Percentiles rank a stretch among this genome's conserved stretches.
Conservation (phyloP, 108 stramenopile genomes). For the Pinguiococcus pyrenoidosus region DNA sequence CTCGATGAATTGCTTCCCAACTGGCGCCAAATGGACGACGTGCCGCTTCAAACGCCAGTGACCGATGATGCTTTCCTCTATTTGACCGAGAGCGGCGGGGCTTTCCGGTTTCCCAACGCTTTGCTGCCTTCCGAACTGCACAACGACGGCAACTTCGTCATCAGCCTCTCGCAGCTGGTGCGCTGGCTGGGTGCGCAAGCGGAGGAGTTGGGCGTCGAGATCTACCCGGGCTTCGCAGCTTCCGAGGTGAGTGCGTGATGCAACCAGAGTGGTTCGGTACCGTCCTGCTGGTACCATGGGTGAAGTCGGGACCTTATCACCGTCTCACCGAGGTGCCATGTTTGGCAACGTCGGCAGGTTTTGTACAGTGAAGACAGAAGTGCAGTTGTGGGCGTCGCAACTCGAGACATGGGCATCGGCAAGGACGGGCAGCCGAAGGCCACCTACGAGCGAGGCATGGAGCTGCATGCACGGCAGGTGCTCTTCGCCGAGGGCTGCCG, state of each 20-base stretch:
- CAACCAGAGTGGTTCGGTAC: no score
- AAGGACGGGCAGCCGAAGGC: constrained; percentile 71
- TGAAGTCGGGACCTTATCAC: no score
- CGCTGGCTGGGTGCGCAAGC: constrained; percentile 87
- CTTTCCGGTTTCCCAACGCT: constrained; percentile 13
- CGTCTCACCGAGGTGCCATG: no score
- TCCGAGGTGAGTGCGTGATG: no score
- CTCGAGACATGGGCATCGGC: constrained; percentile 85
- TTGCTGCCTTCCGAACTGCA: constrained; percentile 34
- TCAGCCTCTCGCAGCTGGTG: constrained; percentile 68
- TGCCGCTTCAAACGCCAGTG: constrained; percentile 63
- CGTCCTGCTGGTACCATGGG: no score
- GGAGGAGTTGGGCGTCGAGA: constrained; percentile 91
- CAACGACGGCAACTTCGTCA: constrained; percentile 95
- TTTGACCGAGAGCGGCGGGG: constrained; percentile 37
- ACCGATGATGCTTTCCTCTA: constrained; percentile 65
- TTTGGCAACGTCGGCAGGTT: constrained; percentile 38
- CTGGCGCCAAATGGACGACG: constrained; percentile 36
- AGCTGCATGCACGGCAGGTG: constrained; percentile 85
- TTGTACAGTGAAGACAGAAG: neutral
- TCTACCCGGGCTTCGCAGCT: constrained; percentile 94
- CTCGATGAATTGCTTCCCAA: constrained; percentile 83
- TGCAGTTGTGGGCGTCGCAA: constrained; percentile 74
- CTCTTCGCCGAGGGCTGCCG: constrained; percentile 95
- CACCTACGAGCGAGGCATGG: constrained; percentile 88